Base-by-base conservation (phyloP, 306 rosid species). In the Corylus heterophylla region DNA sequence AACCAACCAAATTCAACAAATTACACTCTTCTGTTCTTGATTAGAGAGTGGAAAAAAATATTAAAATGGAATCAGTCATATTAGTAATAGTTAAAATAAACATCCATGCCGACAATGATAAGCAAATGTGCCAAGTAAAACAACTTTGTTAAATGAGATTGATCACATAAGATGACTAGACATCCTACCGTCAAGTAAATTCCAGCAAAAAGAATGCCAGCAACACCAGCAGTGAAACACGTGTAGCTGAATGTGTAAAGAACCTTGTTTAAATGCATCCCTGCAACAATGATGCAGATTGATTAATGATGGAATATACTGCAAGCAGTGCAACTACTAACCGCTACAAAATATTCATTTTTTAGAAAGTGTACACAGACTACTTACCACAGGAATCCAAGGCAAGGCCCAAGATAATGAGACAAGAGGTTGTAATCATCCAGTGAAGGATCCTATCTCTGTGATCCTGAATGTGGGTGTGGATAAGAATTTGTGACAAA, bases 201-300 rank as follows among this genome's bases (percentile, higher is more conserved):
- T 75, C 87, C 94, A 0, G 84, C 81, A 54, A 96, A 89, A 79
- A 96, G 92, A 69, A 90, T 76, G 76, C 98, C 99, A 0, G 98
- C 92, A 50, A 90, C 86, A 76, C 97, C 99, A 59, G 97, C 86
- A 73, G 99, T 91, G 82, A 91, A 85, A 54, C 94, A 90, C 86
- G n/a, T 91, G 79, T 96, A 96, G 85, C 98, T 96, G 71, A 91
- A 83, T 16, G 97, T 37, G 83, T 96, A 96, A 50, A 93, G 94
- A 84, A 88, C 93, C 90, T 96, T 96, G 85, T 96, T 96, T 83
- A 91, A 80, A 83, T 89, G 96, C 97, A 96, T 88, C 4, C 91
- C 91, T 88, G 74, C 85, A 83, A 71, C 67, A 1, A 39, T 1
- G 37, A 16, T 58, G 31, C 55, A 71, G 35, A 12, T 4, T 13